phyloP scores from a whole-genome alignment of 768 basidiomycete species.

The Lepiota subincarnata region DNA sequence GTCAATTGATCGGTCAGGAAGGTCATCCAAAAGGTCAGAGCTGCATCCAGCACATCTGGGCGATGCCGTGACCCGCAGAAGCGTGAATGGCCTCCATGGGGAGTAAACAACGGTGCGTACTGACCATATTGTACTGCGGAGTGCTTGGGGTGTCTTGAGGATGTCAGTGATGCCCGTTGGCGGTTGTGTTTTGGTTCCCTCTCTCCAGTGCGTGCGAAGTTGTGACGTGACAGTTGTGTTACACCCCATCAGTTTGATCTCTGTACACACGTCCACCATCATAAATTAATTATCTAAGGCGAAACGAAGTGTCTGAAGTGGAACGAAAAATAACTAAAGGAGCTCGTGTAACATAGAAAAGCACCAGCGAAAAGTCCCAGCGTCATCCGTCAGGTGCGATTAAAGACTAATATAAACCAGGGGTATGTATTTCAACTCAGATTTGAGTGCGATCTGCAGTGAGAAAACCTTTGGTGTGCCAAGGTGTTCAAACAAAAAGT shows the following conservation, averaged over 20 bases:
- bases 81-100: constrained; percentile 17
- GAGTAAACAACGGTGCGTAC: constrained; percentile 25
- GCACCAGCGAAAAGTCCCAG: neutral
- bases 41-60: constrained; percentile 36
- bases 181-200: constrained; percentile 30
- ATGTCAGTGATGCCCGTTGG: constrained; percentile 41
- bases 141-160: constrained; percentile 41
- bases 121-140: constrained; percentile 42
- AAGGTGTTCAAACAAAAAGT: no score
- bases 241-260: neutral
- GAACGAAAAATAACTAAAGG: neutral
- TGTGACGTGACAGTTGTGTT: constrained; percentile 9
- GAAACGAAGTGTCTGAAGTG: constrained; percentile 1
- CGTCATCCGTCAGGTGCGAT: constrained; percentile 5
- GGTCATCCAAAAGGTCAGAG: constrained; percentile 33
- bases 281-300: neutral
- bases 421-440: neutral
- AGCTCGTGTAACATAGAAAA: neutral
- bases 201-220: constrained; percentile 32
- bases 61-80: constrained; percentile 18
- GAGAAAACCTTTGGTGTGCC: neutral
- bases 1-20: constrained; percentile 16
- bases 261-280: neutral
- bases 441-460: neutral
- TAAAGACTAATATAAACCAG: neutral